phyloP scores from a whole-genome alignment of 1,139 yeast genomes.

The Casaregolazyma suthepensis region DNA sequence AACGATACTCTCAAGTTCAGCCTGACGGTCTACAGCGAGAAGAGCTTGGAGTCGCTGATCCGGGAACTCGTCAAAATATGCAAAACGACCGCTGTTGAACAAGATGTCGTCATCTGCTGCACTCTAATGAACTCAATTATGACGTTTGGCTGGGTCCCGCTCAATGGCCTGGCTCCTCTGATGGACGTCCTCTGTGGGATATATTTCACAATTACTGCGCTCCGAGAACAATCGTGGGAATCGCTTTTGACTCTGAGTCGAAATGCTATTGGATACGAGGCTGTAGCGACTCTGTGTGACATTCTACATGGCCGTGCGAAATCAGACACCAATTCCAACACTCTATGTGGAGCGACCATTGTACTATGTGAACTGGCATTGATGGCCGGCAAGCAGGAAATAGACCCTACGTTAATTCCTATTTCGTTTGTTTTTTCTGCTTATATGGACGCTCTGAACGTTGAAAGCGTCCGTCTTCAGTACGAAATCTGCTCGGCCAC shows the following conservation, averaged over 20 bases:
- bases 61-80: constrained; percentile 39
- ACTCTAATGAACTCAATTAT: constrained; percentile 43
- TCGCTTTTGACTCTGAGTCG: constrained; percentile 34
- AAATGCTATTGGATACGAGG: constrained; percentile 34
- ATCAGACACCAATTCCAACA: constrained; percentile 32
- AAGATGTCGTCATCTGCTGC: constrained; percentile 41
- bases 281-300: constrained; percentile 36
- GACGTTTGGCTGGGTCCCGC: constrained; percentile 46
- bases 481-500: constrained; percentile 27
- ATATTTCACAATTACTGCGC: constrained; percentile 34
- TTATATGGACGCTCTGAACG: constrained; percentile 21
- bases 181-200: constrained; percentile 49
- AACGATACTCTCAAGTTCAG: constrained; percentile 46
- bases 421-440: constrained; percentile 24
- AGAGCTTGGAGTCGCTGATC: constrained; percentile 36
- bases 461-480: constrained; percentile 25
- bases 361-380: constrained; percentile 26
- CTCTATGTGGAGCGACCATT: constrained; percentile 46
- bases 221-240: constrained; percentile 39
- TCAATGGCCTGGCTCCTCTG: constrained; percentile 34
- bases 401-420: constrained; percentile 22
- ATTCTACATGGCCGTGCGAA: constrained; percentile 32
- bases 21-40: constrained; percentile 41
- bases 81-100: constrained; percentile 38
- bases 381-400: constrained; percentile 12